Evolutionary conservation across 2,329 filamentous ascomycete species (phyloP).

Genomic region (Phaeoacremonium minimum): DNA sequence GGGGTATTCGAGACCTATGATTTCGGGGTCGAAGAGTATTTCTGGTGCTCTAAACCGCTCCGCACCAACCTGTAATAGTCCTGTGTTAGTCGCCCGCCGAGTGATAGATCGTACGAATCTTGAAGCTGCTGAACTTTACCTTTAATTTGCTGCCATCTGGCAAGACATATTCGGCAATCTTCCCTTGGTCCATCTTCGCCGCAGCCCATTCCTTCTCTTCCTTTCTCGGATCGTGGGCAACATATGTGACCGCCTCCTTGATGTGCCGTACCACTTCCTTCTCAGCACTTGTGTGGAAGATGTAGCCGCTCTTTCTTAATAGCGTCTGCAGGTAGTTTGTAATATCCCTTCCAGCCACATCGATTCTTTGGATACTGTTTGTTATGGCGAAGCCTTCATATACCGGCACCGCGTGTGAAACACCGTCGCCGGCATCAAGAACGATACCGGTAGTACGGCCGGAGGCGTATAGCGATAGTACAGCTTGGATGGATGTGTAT

Average conservation of each 20-base stretch:
- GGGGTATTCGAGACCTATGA: slow-evolving; percentile 94
- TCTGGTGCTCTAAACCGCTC: slow-evolving; percentile 95
- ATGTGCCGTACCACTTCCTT: slow-evolving; percentile 98
- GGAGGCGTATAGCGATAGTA: slow-evolving; percentile 91
- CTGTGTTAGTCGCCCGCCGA: too few species aligned
- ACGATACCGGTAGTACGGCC: slow-evolving; percentile 95
- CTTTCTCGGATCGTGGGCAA: slow-evolving; percentile 83
- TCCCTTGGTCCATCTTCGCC: slow-evolving; percentile 71
- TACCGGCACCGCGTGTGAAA: slow-evolving; percentile 94
- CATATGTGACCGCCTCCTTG: slow-evolving; percentile 92
- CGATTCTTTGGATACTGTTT: slow-evolving; percentile 90
- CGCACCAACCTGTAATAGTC: slow-evolving; percentile 64
- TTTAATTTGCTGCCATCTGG: slow-evolving; percentile 93
- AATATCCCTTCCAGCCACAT: slow-evolving; percentile 92
- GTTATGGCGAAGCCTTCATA: slow-evolving; percentile 98
- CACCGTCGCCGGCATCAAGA: slow-evolving; percentile 90
- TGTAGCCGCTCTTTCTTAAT: slow-evolving; percentile 84
- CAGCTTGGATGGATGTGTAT: slow-evolving; percentile 95
- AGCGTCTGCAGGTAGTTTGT: slow-evolving; percentile 92
- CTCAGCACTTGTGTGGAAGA: slow-evolving; percentile 97
- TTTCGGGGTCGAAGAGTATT: slow-evolving; percentile 95
- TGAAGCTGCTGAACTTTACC: slow-evolving; percentile 49
- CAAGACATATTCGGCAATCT: slow-evolving; percentile 80
- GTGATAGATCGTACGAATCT: too few species aligned
- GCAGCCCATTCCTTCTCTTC: slow-evolving; percentile 96